Conservation (phyloP, 2,329 filamentous ascomycete species). For the Cytospora schulzeri region DNA sequence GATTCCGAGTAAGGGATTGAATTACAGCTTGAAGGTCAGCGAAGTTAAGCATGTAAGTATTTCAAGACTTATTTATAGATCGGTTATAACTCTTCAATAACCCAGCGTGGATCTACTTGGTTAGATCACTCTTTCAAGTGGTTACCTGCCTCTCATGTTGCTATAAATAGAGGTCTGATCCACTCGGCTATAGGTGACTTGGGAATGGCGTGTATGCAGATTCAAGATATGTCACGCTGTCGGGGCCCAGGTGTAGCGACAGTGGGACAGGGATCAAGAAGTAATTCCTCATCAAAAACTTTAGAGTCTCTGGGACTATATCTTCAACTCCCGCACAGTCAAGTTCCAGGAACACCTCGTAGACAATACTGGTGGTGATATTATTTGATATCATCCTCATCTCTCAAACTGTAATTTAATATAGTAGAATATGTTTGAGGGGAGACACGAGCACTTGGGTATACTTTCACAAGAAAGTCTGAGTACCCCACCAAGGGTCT, state of each 20-base stretch:
- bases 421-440: no score
- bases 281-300: not conserved
- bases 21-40: not conserved
- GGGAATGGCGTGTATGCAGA: constrained; percentile 31
- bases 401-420: no score
- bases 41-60: no score
- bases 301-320: not conserved
- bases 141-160: no score
- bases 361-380: not conserved
- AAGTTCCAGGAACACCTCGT: not conserved
- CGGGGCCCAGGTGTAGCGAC: constrained; percentile 4
- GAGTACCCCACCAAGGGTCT: no score
- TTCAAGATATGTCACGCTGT: constrained; percentile 28
- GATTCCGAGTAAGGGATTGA: not conserved
- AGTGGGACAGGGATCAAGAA: not conserved
- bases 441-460: no score
- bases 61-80: no score
- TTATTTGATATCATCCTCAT: not conserved
- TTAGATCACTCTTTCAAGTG: no score
- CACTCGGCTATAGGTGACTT: constrained; percentile 32
- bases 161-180: not conserved
- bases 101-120: no score
- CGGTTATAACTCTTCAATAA: no score
- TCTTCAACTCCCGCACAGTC: not conserved
- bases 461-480: no score